Evolutionary conservation across 2,329 filamentous ascomycete species (phyloP), one percentile per base, ranked within the genome.

Genomic region (Aspergillus hortae): DNA sequence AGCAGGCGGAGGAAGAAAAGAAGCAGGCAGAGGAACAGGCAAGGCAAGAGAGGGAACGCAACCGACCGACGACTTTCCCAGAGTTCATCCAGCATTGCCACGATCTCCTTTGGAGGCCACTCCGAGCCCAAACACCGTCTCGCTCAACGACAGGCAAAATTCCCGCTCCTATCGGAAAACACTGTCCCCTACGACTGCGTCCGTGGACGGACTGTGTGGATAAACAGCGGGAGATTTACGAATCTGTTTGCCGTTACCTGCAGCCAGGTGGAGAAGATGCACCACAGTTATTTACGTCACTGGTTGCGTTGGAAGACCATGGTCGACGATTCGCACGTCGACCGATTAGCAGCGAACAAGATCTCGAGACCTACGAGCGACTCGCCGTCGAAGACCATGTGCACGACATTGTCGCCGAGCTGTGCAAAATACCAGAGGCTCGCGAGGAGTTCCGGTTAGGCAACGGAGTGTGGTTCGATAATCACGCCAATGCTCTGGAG

Each of bases 281-380:
- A 14, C 42, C 11, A 9, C 23, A 21, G 33, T 44, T 57, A 42
- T 61, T 57, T 17, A 5, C 48, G 4, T 33, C 55, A 2, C 42
- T 52, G 11, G 4, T 55, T 54, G 46, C 10, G 14, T 48, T 66
- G 23, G 59, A 55, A 44, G 61, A 57, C 32, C 55, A 59, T 10
- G 55, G 57, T 6, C 51, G 54, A 33, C 46, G 57, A 38, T 44
- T 64, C 38, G 53, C 44, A 15, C 47, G 51, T 44, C 55, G 59
- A 27, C 53, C 57, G 44, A 48, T 67, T 9, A 59, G 59, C 40
- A 66, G 65, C 49, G 63, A 69, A 44, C 54, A 60, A 47, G 67
- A 67, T 47, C 58, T 68, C 6, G 60, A 65, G 51, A 47, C 19
- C 52, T 67, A 65, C 54, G 56, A 67, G 46, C 58, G 63, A 52